phyloP scores from a whole-genome alignment of 192 early-diverging fungal species.

The Funneliformis mosseae region DNA sequence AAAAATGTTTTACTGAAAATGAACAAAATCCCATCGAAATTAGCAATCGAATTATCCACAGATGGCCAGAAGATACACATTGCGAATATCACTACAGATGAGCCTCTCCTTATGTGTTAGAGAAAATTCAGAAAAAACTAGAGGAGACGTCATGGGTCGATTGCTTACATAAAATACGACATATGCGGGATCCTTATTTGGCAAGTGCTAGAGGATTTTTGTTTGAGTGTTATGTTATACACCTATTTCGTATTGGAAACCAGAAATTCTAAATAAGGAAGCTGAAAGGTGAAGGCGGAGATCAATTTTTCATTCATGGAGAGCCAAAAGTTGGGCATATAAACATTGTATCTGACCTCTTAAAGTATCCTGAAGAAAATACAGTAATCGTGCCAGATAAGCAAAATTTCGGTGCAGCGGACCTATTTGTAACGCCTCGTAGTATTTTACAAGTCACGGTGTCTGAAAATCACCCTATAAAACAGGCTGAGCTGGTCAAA shows the following conservation, averaged over 20 bases:
- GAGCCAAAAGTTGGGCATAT: background rate
- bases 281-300: background rate
- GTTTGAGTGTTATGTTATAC: background rate
- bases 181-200: background rate
- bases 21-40: background rate
- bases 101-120: background rate
- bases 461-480: background rate
- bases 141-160: background rate
- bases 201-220: background rate
- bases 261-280: constrained; percentile 11
- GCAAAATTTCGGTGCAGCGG: background rate
- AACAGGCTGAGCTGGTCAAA: background rate
- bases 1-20: background rate
- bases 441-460: background rate
- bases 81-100: background rate
- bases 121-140: background rate
- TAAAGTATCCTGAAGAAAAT: background rate
- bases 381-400: background rate
- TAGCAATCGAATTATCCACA: background rate
- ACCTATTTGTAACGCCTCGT: background rate
- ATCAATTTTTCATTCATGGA: background rate
- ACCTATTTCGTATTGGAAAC: background rate
- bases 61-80: background rate
- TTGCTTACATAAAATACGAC: background rate
- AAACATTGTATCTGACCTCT: background rate